Evolutionary conservation across 768 basidiomycete species (phyloP), one percentile per base, ranked within the genome.

Genomic region (Leccinum longicurvipes): DNA sequence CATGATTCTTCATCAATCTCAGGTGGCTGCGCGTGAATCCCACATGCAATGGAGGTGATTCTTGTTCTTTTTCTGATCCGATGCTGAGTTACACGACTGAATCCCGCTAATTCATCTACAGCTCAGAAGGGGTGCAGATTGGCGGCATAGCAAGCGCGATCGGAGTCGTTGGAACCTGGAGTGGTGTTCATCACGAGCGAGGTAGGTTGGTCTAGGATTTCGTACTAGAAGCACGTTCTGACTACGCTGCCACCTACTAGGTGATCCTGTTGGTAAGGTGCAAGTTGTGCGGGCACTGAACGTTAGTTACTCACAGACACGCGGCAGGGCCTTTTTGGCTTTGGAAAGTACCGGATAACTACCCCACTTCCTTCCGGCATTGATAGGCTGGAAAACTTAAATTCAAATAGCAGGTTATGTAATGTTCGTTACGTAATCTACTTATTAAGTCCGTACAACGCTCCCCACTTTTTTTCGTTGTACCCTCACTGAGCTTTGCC

Each of bases 121-220:
- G 86, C 59, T 86, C 84, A 15, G 82, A 82, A 67, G 86, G 84
- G 23, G 75, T 85, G 3, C 87, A 89, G 65, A 65, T 90, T 23
- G 87, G 88, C 9, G 78, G 79, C 24, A 73, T 84, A 17, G 82
- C 79, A 27, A 88, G 86, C 65, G 83, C 83, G 11, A 77, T 77
- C 44, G 89, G 89, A 6, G 73, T 89, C 23, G 76, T 84, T 27
- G 87, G 89, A 5, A 74, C 79, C 8, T 91, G 88, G 88, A 82
- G 82, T 6, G 83, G 85, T 1, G 80, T 78, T 5, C 65, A 73
- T 55, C 87, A 88, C 58, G 82, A 81, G 51, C 76, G 75, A 56
- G 80, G 83, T 82, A 55, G 23, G 49, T 56, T n/a, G 6, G 11
- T 24, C 46, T n/a, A 23, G 7, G n/a, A 23, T 14, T 45, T n/a